Percentiles rank a stretch among this genome's conserved stretches.
Evolutionary conservation across 176 grass and related monocot species (phyloP).

Genomic region (Zoysia pacifica): DNA sequence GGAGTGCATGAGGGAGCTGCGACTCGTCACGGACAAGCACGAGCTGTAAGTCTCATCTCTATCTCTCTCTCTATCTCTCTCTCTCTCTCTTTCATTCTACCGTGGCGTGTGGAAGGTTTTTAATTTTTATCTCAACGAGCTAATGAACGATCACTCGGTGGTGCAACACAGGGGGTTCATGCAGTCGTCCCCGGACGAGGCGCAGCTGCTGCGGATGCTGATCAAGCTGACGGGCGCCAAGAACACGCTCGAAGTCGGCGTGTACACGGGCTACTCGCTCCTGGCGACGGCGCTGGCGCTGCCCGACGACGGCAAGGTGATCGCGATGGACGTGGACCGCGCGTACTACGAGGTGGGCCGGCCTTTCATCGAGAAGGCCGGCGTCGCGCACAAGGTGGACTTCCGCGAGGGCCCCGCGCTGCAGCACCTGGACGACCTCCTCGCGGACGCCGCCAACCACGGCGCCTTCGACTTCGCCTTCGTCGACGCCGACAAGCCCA

Average conservation of each 20-base stretch:
- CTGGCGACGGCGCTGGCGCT: constrained; percentile 72
- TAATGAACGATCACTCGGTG: no score
- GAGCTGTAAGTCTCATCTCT: constrained; percentile 4
- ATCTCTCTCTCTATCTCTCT: background rate
- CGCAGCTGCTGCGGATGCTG: constrained; percentile 73
- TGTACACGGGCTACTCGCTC: constrained; percentile 83
- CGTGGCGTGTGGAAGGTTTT: no score
- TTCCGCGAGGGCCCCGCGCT: constrained; percentile 52
- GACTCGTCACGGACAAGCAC: constrained; percentile 60
- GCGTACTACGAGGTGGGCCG: constrained; percentile 55
- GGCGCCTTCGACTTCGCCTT: constrained; percentile 69
- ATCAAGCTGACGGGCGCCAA: constrained; percentile 71
- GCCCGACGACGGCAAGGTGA: constrained; percentile 64
- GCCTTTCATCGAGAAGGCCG: constrained; percentile 53
- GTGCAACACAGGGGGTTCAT: constrained; percentile 22
- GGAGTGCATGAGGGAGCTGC: constrained; percentile 70
- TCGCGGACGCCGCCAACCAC: constrained; percentile 46
- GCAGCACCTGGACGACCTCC: constrained; percentile 43
- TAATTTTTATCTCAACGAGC: no score
- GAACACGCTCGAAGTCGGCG: constrained; percentile 65
- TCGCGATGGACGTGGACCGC: constrained; percentile 52
- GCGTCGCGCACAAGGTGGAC: constrained; percentile 64
- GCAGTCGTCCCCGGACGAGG: constrained; percentile 59
- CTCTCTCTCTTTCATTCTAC: background rate
- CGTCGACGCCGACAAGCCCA: constrained; percentile 67